Percentiles rank a stretch among this genome's conserved stretches.
Evolutionary conservation across 306 rosid species (phyloP).

Genomic region (Acacia confusa): DNA sequence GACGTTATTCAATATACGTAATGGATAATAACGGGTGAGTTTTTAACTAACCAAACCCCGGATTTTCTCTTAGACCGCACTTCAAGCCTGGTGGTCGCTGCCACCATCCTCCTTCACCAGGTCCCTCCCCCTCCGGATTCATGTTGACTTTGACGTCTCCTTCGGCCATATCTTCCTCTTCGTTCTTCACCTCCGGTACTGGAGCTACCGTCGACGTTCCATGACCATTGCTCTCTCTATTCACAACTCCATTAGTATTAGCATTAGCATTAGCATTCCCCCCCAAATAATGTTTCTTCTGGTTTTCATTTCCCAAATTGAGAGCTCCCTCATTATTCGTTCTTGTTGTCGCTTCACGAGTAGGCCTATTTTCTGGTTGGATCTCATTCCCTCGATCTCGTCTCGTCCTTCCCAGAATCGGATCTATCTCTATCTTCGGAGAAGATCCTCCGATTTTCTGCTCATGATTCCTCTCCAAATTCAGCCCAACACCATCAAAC

Average conservation of each 20-base stretch:
- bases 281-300: constrained; percentile 40
- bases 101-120: constrained; percentile 51
- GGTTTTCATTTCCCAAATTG: constrained; percentile 5
- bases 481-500: constrained; percentile 49
- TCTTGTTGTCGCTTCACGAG: constrained; percentile 39
- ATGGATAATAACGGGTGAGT: neutral
- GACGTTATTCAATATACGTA: neutral
- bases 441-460: constrained; percentile 60
- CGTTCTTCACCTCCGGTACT: constrained; percentile 44
- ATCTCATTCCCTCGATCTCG: constrained; percentile 59
- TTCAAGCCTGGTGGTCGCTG: constrained; percentile 50
- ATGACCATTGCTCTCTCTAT: constrained; percentile 39
- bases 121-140: constrained; percentile 46
- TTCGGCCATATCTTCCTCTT: constrained; percentile 36
- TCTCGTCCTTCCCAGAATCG: constrained; percentile 66
- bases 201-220: constrained; percentile 47
- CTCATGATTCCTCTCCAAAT: constrained; percentile 50
- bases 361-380: constrained; percentile 42
- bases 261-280: constrained; percentile 43
- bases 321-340: constrained; percentile 38
- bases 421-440: constrained; percentile 86
- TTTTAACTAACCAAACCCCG: constrained; percentile 64
- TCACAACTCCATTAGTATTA: constrained; percentile 33
- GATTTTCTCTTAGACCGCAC: constrained; percentile 70
- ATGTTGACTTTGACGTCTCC: constrained; percentile 47